Percentiles rank a stretch among this genome's conserved stretches.
Conservation (phyloP, 306 rosid species). For the Pyrus communis region DNA sequence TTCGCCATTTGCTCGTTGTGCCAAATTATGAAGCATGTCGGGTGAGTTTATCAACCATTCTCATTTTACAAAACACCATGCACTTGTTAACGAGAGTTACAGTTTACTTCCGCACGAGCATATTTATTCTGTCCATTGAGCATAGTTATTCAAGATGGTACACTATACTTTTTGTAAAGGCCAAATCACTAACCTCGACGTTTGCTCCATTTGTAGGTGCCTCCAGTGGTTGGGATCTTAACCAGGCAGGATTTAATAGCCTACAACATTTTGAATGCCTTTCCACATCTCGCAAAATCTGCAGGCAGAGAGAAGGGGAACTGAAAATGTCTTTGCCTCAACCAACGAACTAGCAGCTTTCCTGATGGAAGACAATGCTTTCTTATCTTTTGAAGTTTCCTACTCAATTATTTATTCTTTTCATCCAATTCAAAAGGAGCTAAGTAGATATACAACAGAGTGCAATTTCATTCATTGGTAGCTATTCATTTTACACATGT, state of each 20-base stretch:
- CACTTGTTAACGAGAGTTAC: not conserved
- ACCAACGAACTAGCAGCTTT: constrained; percentile 21
- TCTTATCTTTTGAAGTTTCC: constrained; percentile 13
- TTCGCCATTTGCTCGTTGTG: constrained; percentile 80
- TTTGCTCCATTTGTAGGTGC: constrained; percentile 39
- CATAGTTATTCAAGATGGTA: not conserved
- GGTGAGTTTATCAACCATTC: constrained; percentile 42
- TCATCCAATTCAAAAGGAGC: constrained; percentile 25
- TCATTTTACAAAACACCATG: not conserved
- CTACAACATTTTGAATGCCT: constrained; percentile 61
- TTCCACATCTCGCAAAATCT: constrained; percentile 55
- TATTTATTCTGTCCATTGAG: not conserved
- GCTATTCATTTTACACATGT: constrained; percentile 29
- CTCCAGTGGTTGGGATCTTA: constrained; percentile 75
- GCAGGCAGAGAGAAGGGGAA: constrained; percentile 40
- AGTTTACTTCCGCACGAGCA: not conserved
- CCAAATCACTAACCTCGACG: constrained; percentile 29
- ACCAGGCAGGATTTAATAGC: constrained; percentile 80
- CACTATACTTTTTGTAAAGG: not conserved
- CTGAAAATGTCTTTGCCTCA: constrained; percentile 20
- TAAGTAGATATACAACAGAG: constrained; percentile 18
- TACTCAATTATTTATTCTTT: constrained; percentile 31
- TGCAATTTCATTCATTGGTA: constrained; percentile 30
- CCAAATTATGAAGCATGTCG: constrained; percentile 68
- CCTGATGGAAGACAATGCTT: constrained; percentile 8